Evolutionary conservation across 2,329 filamentous ascomycete species (phyloP).

Genomic region (Fusarium lyarnte): DNA sequence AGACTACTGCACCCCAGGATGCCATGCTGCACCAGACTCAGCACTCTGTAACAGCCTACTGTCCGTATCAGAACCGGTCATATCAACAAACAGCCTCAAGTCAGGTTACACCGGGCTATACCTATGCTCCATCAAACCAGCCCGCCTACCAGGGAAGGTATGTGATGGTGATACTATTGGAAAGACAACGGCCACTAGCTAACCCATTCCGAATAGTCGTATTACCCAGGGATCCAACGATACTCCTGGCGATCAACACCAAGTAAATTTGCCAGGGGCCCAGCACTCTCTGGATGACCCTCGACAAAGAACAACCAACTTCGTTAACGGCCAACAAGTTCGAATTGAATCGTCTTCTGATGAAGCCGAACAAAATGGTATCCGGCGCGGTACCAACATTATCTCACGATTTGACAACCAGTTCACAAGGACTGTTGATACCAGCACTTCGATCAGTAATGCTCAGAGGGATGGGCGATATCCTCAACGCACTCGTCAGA

Average conservation of each 20-base stretch:
- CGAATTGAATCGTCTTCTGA: neutral
- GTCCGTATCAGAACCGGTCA: neutral
- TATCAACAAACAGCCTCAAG: neutral
- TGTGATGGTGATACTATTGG: neutral
- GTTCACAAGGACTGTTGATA: neutral
- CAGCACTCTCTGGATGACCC: neutral
- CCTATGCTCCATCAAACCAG: constrained; percentile 1
- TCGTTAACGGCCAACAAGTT: neutral
- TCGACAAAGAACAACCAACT: neutral
- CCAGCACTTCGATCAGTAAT: neutral
- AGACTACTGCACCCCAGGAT: neutral
- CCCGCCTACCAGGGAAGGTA: constrained; percentile 27
- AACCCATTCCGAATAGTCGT: neutral
- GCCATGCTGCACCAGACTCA: neutral
- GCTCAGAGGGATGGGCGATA: neutral
- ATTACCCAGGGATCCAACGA: neutral
- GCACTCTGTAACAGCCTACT: neutral
- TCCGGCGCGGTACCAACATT: neutral
- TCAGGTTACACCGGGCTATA: neutral
- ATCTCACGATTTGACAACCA: constrained; percentile 8
- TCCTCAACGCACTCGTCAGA: neutral
- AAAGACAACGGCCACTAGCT: neutral
- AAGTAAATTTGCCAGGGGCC: neutral
- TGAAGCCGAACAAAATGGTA: neutral
- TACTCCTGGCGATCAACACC: neutral